phyloP scores from a whole-genome alignment of 352 stramenopile genomes.

The Globisporangium cylindrosporum region DNA sequence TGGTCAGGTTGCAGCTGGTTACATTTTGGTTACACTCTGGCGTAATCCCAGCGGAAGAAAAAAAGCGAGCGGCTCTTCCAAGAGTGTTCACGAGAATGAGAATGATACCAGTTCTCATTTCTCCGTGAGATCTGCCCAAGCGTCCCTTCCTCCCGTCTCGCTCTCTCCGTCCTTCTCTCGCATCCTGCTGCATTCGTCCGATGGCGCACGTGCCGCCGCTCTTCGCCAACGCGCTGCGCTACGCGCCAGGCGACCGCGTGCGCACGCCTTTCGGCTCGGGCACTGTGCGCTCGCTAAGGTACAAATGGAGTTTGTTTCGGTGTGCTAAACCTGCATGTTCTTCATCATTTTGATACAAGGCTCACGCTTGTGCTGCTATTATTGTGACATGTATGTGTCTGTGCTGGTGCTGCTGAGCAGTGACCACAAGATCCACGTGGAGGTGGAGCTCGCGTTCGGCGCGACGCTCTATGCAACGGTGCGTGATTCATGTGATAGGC shows the following conservation, averaged over 20 bases:
- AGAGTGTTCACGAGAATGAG: not conserved
- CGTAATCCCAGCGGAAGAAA: too few species aligned
- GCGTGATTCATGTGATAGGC: not conserved
- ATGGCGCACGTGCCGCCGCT: constrained; percentile 53
- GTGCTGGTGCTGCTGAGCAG: constrained; percentile 19
- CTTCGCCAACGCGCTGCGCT: constrained; percentile 69
- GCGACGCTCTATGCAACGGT: constrained; percentile 60
- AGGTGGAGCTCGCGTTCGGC: constrained; percentile 46
- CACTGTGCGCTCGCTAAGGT: constrained; percentile 37
- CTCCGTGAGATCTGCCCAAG: not conserved
- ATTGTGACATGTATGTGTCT: too few species aligned
- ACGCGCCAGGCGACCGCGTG: constrained; percentile 55
- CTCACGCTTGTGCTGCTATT: not conserved
- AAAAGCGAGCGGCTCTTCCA: too few species aligned
- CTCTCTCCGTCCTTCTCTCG: not conserved
- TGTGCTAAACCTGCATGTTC: not conserved
- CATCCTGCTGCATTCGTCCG: not conserved
- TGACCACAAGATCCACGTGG: constrained; percentile 49
- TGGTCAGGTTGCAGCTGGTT: too few species aligned
- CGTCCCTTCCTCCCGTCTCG: not conserved
- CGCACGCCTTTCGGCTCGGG: constrained; percentile 65
- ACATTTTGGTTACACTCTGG: too few species aligned
- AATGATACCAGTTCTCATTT: not conserved
- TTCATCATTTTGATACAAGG: not conserved
- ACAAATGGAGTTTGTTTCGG: not conserved